Evolutionary conservation across 768 basidiomycete genomes (phyloP).

Genomic region (Cantharellus anzutake): DNA sequence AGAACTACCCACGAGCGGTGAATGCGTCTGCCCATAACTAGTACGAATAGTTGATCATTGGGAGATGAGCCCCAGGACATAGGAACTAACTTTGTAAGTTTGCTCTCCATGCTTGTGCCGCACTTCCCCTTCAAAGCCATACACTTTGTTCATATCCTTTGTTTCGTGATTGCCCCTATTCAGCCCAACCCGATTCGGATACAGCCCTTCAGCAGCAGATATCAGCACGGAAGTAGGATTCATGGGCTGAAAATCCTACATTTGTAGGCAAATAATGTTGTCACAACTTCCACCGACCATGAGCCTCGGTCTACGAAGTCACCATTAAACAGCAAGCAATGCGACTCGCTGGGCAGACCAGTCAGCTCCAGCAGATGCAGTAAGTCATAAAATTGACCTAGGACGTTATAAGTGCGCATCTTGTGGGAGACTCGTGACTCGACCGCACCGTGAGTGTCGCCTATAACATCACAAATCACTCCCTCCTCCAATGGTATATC

Average conservation of each 20-base stretch:
- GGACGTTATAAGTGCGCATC: not conserved
- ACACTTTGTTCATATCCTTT: conserved; percentile 84
- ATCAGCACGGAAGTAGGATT: not conserved
- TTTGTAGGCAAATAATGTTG: conserved; percentile 89
- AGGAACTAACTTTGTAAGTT: conserved; percentile 55
- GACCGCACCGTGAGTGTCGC: conserved; percentile 71
- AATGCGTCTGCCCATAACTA: conserved; percentile 90
- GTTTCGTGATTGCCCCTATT: conserved; percentile 96
- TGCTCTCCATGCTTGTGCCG: conserved; percentile 95
- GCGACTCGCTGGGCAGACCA: conserved; percentile 66
- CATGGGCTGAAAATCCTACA: conserved; percentile 31
- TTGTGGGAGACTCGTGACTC: not conserved
- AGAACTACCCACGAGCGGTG: conserved; percentile 45
- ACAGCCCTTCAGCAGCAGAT: conserved; percentile 45
- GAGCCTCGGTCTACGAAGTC: conserved; percentile 97
- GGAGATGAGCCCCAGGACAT: not conserved
- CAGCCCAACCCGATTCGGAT: conserved; percentile 75
- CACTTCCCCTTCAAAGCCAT: conserved; percentile 90
- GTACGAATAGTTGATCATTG: conserved; percentile 5
- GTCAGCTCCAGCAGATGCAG: conserved; percentile 74
- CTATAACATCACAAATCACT: conserved; percentile 79
- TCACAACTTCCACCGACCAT: conserved; percentile 84
- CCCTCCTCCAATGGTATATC: conserved; percentile 57
- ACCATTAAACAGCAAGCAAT: conserved; percentile 78
- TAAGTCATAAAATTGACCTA: conserved; percentile 91